Conservation (phyloP, 1,284 basidiomycete genomes). For the Vanrija humicola region DNA sequence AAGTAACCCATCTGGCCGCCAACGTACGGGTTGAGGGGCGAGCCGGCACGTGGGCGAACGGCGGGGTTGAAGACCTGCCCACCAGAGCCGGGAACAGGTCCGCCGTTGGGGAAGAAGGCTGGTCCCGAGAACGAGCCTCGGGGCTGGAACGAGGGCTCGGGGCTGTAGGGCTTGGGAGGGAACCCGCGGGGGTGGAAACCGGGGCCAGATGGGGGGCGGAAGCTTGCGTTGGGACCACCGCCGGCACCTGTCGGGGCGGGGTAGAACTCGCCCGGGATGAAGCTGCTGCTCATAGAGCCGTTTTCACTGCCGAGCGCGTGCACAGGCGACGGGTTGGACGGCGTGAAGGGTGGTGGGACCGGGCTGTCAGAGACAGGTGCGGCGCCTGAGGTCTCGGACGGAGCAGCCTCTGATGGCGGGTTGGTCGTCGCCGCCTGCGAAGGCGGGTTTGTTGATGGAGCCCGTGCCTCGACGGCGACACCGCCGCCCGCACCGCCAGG, state of each 20-base stretch:
- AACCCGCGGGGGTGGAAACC: slow-evolving; percentile 9
- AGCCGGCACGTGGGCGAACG: slow-evolving; percentile 13
- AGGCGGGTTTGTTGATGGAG: no score
- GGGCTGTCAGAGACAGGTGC: slow-evolving; percentile 6
- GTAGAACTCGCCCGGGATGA: slow-evolving; percentile 62
- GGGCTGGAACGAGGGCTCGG: slow-evolving; percentile 10
- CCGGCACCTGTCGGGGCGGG: slow-evolving; percentile 54
- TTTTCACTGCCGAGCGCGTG: slow-evolving; percentile 26
- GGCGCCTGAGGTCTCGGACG: neutral
- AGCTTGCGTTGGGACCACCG: slow-evolving; percentile 56
- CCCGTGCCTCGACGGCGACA: slow-evolving; percentile 2
- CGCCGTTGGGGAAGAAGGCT: slow-evolving; percentile 1
- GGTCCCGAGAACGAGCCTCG: slow-evolving; percentile 23
- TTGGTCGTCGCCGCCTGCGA: no score
- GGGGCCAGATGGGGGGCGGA: slow-evolving; percentile 26
- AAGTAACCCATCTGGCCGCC: slow-evolving; percentile 17
- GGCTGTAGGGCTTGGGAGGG: slow-evolving; percentile 16
- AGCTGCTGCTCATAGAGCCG: slow-evolving; percentile 26
- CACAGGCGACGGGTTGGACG: slow-evolving; percentile 13
- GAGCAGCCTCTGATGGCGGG: slow-evolving; percentile 6
- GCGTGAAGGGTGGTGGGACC: slow-evolving; percentile 14
- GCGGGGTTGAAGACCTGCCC: neutral
- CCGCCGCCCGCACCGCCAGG: slow-evolving; percentile 20
- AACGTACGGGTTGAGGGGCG: slow-evolving; percentile 27
- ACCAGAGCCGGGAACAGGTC: neutral